Evolutionary conservation across 1,139 yeast genomes (phyloP), one percentile per base, ranked within the genome.

Genomic region (Suhomyces panamericanus): DNA sequence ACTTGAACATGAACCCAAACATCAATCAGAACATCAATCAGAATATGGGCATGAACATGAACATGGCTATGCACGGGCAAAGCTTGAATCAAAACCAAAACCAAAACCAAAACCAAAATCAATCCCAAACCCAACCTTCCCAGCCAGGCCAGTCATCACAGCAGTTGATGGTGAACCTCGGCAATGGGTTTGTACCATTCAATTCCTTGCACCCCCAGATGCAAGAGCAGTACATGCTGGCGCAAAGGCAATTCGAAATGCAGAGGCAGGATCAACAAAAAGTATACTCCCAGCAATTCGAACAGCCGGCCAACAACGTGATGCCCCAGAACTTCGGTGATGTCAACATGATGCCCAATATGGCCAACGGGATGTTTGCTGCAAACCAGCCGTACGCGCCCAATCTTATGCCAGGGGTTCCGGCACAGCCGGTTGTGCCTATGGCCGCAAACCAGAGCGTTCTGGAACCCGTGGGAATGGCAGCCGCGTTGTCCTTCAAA

Each of bases 111-210:
- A 12, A 30, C 16, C 10, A 17, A 17, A 17, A 17, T 5, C 17
- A 17, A 17, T n/a, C n/a, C n/a, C n/a, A 16, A 13, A 14, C 22
- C 12, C 44, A 26, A 32, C 6, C 34, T 14, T 13, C 41, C 13
- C 42, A 30, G 14, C n/a, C 16, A 35, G 15, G 35, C 39, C 27
- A 41, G 32, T 22, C 52, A 49, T 10, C 50, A 29, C 58, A 49
- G 34, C 63, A 56, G 39, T 44, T 58, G 41, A 60, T 61, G 64
- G 62, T 58, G 11, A 60, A 60, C 29, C 35, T 49, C 14, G 56
- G 56, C 3, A 48, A 45, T 42, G 62, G 60, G 7, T 58, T 51
- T 42, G 53, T 57, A 14, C 63, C 63, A 8, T 58, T 57, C 41
- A 49, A 44, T 29, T 46, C 56, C 2, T 51, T 60, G 38, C 61